phyloP scores from a whole-genome alignment of 2,329 filamentous ascomycete species.

The Pseudocercospora fuligena region DNA sequence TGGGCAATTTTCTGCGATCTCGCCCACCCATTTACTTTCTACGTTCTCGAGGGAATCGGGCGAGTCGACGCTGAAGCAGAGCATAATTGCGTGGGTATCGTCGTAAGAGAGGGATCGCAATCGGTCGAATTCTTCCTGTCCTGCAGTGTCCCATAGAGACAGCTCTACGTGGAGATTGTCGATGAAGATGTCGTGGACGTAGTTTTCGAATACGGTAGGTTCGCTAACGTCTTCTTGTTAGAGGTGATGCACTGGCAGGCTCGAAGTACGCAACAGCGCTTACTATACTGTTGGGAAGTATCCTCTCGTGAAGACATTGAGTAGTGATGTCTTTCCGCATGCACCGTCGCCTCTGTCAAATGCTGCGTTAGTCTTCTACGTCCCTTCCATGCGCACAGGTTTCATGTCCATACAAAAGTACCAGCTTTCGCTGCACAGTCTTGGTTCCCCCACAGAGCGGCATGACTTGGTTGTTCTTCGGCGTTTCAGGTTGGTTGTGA shows the following conservation, averaged over 20 bases:
- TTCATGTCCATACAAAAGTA: constrained; percentile 70
- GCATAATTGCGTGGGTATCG: constrained; percentile 98
- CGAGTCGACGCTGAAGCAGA: constrained; percentile 96
- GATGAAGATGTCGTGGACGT: constrained; percentile 98
- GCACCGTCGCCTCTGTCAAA: constrained; percentile 82
- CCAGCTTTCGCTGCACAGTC: constrained; percentile 94
- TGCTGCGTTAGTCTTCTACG: constrained; percentile 9
- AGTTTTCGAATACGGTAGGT: constrained; percentile 98
- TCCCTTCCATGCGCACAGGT: not conserved
- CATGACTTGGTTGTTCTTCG: constrained; percentile 39
- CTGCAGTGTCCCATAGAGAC: constrained; percentile 96
- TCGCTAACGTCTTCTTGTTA: constrained; percentile 58
- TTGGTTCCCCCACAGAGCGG: constrained; percentile 60
- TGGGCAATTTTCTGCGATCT: constrained; percentile 97
- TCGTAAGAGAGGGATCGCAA: constrained; percentile 94
- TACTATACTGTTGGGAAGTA: constrained; percentile 98
- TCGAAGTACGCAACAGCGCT: constrained; percentile 40
- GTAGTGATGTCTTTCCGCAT: constrained; percentile 92
- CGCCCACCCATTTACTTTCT: constrained; percentile 96
- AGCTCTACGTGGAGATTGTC: constrained; percentile 96
- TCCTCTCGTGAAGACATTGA: constrained; percentile 98
- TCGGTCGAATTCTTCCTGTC: constrained; percentile 98
- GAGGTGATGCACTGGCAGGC: not conserved
- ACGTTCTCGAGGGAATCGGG: constrained; percentile 97
- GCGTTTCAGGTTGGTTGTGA: constrained; percentile 4